These are phyloP conservation scores for Reutealis trisperma DNA, from an alignment of 345 rosid genomes.

Conservation along the genomic window DNA sequence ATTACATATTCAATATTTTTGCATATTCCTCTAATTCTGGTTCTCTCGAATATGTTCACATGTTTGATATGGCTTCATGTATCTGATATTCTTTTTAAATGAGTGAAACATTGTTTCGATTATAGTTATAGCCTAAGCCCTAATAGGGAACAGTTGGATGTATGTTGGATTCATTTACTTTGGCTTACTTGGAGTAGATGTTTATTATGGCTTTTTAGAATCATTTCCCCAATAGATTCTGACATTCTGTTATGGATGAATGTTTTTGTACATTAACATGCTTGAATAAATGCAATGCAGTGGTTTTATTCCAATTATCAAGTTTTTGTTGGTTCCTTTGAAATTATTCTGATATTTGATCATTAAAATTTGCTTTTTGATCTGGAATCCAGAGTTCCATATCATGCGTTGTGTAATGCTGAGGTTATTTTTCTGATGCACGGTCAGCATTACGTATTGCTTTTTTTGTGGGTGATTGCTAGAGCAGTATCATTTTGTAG, in stretches of 20 bases:
- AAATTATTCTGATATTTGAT: slow-evolving; percentile 1
- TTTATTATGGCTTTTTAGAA: background rate
- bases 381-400: slow-evolving; percentile 8
- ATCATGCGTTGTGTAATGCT: background rate
- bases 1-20: background rate
- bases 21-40: background rate
- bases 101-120: background rate
- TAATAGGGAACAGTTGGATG: background rate
- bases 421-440: background rate
- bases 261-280: background rate
- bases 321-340: background rate
- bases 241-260: background rate
- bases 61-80: background rate
- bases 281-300: background rate
- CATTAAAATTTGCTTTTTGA: background rate
- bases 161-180: background rate
- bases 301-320: background rate
- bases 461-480: background rate
- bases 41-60: too few relatives aligned
- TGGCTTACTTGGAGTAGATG: background rate
- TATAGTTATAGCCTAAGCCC: background rate
- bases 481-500: background rate
- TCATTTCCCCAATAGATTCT: background rate
- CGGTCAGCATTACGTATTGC: background rate
- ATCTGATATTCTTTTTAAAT: background rate